These are phyloP conservation scores for Beauveria sp. DNA, from an alignment of 2,329 filamentous ascomycete species.

Conservation along the genomic window DNA sequence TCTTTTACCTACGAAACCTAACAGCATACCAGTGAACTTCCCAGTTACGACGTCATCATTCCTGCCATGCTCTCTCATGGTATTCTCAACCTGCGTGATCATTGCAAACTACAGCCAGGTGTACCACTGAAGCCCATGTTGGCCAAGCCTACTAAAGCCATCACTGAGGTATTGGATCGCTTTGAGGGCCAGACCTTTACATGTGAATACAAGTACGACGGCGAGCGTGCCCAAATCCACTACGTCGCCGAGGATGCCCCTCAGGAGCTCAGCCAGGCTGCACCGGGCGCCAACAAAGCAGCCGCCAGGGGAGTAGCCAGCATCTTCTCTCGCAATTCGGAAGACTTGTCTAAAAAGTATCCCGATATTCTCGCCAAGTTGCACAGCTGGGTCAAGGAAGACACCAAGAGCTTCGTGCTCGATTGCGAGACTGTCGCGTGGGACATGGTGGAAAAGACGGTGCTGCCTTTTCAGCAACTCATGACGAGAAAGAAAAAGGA, in stretches of 20 bases:
- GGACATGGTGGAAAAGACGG: slow-evolving; percentile 92
- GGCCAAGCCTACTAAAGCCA: slow-evolving; percentile 95
- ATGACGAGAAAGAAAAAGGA: slow-evolving; percentile 99
- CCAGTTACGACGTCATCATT: slow-evolving; percentile 91
- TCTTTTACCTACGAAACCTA: slow-evolving; percentile 20
- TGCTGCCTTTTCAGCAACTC: slow-evolving; percentile 92
- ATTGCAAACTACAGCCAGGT: slow-evolving; percentile 86
- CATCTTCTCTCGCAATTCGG: slow-evolving; percentile 95
- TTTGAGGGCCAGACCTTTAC: slow-evolving; percentile 95
- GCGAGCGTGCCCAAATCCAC: slow-evolving; percentile 96
- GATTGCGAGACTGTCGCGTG: slow-evolving; percentile 97
- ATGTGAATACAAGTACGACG: slow-evolving; percentile 98
- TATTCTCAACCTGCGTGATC: slow-evolving; percentile 71
- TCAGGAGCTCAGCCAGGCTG: slow-evolving; percentile 58
- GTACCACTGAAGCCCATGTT: slow-evolving; percentile 97
- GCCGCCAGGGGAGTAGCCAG: slow-evolving; percentile 69
- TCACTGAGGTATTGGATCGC: slow-evolving; percentile 92
- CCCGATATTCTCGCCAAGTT: slow-evolving; percentile 89
- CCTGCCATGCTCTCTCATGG: slow-evolving; percentile 83
- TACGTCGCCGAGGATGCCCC: slow-evolving; percentile 79
- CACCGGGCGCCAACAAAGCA: slow-evolving; percentile 55
- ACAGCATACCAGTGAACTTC: slow-evolving; percentile 63
- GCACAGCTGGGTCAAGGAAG: slow-evolving; percentile 79
- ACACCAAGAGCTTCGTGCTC: slow-evolving; percentile 91
- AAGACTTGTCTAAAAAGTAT: slow-evolving; percentile 95